Percentiles rank a stretch among this genome's conserved stretches.
These are phyloP conservation scores for Colletotrichum coccodes DNA, from an alignment of 2,329 filamentous ascomycete species.

Conservation along the genomic window DNA sequence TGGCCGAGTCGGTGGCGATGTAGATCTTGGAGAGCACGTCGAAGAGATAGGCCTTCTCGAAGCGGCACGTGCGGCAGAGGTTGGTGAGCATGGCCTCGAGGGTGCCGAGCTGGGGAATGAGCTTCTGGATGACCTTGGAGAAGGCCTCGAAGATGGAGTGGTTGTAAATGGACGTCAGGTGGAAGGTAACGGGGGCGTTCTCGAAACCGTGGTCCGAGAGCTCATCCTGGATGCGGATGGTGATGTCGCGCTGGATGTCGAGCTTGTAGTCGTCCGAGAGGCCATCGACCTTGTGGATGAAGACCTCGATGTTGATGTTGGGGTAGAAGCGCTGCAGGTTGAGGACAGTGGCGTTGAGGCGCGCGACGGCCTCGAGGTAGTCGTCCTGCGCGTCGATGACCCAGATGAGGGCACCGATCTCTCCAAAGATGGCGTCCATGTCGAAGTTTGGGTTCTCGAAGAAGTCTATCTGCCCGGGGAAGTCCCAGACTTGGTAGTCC, in stretches of 20 bases:
- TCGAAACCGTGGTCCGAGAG: conserved; percentile 93
- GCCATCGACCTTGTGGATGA: conserved; percentile 99
- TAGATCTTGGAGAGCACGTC: conserved; percentile 99
- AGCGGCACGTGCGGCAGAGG: conserved; percentile 90
- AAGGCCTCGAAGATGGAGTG: conserved; percentile 99
- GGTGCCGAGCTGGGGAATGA: conserved; percentile 92
- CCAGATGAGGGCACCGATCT: conserved; percentile 95
- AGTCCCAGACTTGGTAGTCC: conserved; percentile 99
- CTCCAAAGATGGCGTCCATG: conserved; percentile 92
- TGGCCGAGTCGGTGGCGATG: conserved; percentile 93
- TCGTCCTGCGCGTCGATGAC: conserved; percentile 99
- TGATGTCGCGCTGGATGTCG: conserved; percentile 96
- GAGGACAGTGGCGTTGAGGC: conserved; percentile 88
- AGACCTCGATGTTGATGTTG: conserved; percentile 96
- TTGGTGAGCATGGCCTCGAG: conserved; percentile 95
- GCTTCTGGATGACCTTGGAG: conserved; percentile 97
- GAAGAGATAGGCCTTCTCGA: conserved; percentile 98
- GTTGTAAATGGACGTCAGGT: conserved; percentile 98
- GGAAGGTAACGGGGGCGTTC: conserved; percentile 92
- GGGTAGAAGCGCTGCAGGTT: conserved; percentile 90
- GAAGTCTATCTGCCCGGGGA: conserved; percentile 90
- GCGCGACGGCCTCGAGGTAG: conserved; percentile 89
- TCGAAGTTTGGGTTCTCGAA: conserved; percentile 92
- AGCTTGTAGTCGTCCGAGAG: conserved; percentile 95
- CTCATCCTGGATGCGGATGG: conserved; percentile 95